Evolutionary conservation across 306 rosid species (phyloP).

Genomic region (Prunus padus): DNA sequence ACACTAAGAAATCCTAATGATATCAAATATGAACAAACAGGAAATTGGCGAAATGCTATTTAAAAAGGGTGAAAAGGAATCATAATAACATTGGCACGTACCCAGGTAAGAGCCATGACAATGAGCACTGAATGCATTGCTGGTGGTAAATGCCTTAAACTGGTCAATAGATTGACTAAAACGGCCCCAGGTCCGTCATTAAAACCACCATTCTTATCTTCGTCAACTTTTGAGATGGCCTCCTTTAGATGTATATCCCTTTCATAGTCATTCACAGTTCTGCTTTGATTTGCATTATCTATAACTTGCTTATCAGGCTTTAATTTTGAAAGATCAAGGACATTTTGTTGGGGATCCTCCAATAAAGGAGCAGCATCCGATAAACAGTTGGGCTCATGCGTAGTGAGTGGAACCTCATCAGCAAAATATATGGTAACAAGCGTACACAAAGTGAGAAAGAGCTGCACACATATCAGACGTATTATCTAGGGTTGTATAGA

Average conservation of each 20-base stretch:
- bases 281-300: slow-evolving; percentile 33
- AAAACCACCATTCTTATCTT: slow-evolving; percentile 47
- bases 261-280: slow-evolving; percentile 32
- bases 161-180: slow-evolving; percentile 81
- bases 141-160: slow-evolving; percentile 96
- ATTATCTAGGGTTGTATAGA: slow-evolving; percentile 24
- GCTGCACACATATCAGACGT: slow-evolving; percentile 47
- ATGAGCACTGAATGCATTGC: slow-evolving; percentile 94
- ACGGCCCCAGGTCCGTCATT: slow-evolving; percentile 95
- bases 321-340: slow-evolving; percentile 42
- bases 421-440: slow-evolving; percentile 88
- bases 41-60: not conserved
- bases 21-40: not conserved
- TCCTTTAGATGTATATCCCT: slow-evolving; percentile 38
- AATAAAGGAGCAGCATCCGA: slow-evolving; percentile 89
- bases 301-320: slow-evolving; percentile 33
- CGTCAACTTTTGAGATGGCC: slow-evolving; percentile 42
- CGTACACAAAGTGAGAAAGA: slow-evolving; percentile 79
- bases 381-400: slow-evolving; percentile 41
- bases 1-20: not conserved
- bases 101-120: slow-evolving; percentile 99
- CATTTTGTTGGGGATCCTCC: slow-evolving; percentile 59
- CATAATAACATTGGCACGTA: slow-evolving; percentile 36
- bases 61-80: slow-evolving; percentile 12
- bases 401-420: slow-evolving; percentile 78